Conservation (phyloP, 805 yeast species). For the Yarrowia sp. region DNA sequence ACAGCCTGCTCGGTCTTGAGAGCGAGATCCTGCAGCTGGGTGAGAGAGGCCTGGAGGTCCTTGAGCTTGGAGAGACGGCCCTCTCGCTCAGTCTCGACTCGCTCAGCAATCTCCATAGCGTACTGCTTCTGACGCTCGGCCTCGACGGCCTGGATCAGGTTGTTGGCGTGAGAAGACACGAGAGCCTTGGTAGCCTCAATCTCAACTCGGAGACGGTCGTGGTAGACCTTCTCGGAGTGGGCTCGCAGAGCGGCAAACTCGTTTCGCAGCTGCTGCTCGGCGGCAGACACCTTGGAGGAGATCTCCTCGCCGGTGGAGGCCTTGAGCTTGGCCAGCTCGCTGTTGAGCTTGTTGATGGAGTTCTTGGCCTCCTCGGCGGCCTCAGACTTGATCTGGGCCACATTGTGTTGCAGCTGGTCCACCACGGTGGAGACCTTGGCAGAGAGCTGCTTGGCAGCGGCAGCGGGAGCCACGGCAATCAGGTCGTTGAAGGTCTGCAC, state of each 20-base stretch:
- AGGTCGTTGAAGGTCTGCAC: slow-evolving; percentile 18
- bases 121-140: slow-evolving; percentile 67
- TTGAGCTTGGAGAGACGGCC: slow-evolving; percentile 71
- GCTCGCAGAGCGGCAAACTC: slow-evolving; percentile 29
- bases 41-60: slow-evolving; percentile 56
- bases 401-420: slow-evolving; percentile 31
- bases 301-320: slow-evolving; percentile 19
- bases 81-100: slow-evolving; percentile 69
- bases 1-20: slow-evolving; percentile 41
- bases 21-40: slow-evolving; percentile 47
- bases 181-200: slow-evolving; percentile 63
- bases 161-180: slow-evolving; percentile 67
- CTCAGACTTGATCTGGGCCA: slow-evolving; percentile 29
- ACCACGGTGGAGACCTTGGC: slow-evolving; percentile 32
- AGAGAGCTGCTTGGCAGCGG: slow-evolving; percentile 30
- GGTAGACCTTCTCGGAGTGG: slow-evolving; percentile 21
- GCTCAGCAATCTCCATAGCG: slow-evolving; percentile 52
- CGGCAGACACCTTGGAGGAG: slow-evolving; percentile 49
- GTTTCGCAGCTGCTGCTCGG: slow-evolving; percentile 60
- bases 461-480: slow-evolving; percentile 27
- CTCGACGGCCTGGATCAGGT: slow-evolving; percentile 64
- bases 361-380: slow-evolving; percentile 17
- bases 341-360: slow-evolving; percentile 25
- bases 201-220: slow-evolving; percentile 42
- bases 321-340: slow-evolving; percentile 28